Conservation (phyloP, 2,329 filamentous ascomycete species). For the Colletotrichum brevisporum region DNA sequence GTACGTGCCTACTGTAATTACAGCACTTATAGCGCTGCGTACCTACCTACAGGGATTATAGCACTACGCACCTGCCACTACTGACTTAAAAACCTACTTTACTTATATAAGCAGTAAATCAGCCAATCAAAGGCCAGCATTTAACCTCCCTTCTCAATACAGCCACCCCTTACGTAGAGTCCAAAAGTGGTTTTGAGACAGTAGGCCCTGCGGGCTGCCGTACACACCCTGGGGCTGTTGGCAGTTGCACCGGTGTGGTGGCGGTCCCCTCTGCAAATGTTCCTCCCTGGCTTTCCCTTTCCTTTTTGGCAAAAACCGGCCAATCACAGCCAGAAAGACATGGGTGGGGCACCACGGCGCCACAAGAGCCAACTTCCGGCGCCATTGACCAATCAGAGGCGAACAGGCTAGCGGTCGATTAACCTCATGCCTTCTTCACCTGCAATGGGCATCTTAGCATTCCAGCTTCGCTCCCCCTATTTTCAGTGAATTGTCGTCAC, state of each 20-base stretch:
- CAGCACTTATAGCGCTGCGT: too few species aligned
- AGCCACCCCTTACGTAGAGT: too few species aligned
- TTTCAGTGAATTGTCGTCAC: constrained; percentile 16
- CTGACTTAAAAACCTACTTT: too few species aligned
- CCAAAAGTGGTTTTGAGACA: too few species aligned
- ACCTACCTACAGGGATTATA: too few species aligned
- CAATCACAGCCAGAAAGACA: constrained; percentile 15
- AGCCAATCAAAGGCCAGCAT: too few species aligned
- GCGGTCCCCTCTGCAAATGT: too few species aligned
- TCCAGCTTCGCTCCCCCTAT: constrained; percentile 23
- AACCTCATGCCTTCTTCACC: constrained; percentile 25
- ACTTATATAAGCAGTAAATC: too few species aligned
- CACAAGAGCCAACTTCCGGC: constrained; percentile 6
- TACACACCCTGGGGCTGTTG: constrained; percentile 4
- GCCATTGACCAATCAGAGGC: constrained; percentile 23
- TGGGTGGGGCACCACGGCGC: neutral
- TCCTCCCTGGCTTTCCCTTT: constrained; percentile 30
- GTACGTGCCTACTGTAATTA: too few species aligned
- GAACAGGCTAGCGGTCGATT: neutral
- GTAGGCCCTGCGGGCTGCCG: too few species aligned
- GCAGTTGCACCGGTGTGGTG: neutral
- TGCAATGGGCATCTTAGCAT: constrained; percentile 17
- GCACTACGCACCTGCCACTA: too few species aligned
- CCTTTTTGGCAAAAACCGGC: constrained; percentile 20
- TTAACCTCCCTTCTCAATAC: too few species aligned